Percentiles rank a stretch among this genome's conserved stretches.
phyloP scores from a whole-genome alignment of 2,329 filamentous ascomycete genomes.

The Exophiala dermatitidis region DNA sequence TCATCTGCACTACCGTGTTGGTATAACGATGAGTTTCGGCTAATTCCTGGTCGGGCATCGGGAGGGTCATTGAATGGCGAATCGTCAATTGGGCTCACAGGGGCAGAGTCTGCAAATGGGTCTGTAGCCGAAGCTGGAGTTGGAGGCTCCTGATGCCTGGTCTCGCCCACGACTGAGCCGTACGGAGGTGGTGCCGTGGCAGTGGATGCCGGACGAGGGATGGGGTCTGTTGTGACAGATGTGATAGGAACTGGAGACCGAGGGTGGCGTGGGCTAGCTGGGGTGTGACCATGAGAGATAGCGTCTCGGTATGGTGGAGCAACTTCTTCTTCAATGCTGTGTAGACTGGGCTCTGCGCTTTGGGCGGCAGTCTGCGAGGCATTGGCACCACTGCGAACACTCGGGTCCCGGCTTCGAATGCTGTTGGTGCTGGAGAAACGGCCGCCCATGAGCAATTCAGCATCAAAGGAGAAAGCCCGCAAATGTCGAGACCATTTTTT shows the following conservation, averaged over 20 bases:
- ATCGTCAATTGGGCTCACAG: constrained; percentile 23
- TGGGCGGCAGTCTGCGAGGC: constrained; percentile 11
- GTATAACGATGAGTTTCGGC: constrained; percentile 22
- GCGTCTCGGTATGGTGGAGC: constrained; percentile 27
- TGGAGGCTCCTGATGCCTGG: neutral
- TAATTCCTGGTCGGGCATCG: constrained; percentile 10
- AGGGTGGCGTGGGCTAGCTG: constrained; percentile 4
- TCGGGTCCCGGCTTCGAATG: constrained; percentile 24
- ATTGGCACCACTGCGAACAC: constrained; percentile 17
- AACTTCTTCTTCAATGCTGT: constrained; percentile 27
- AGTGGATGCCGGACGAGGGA: constrained; percentile 21
- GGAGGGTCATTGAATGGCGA: constrained; percentile 26
- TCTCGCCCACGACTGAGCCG: constrained; percentile 8
- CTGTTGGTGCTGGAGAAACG: constrained; percentile 27
- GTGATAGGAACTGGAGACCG: constrained; percentile 7
- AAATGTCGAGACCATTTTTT: constrained; percentile 27
- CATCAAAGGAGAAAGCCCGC: constrained; percentile 26
- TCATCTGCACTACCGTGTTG: constrained; percentile 18
- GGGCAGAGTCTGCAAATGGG: constrained; percentile 23
- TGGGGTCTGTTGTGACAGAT: constrained; percentile 11
- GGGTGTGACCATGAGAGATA: constrained; percentile 15
- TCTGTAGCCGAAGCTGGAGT: constrained; percentile 14
- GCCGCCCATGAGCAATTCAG: constrained; percentile 26
- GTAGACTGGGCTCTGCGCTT: constrained; percentile 20
- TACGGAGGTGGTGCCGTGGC: constrained; percentile 26